Evolutionary conservation across 202 grass and related monocot species (phyloP).

Genomic region (Saccharum hybrid): DNA sequence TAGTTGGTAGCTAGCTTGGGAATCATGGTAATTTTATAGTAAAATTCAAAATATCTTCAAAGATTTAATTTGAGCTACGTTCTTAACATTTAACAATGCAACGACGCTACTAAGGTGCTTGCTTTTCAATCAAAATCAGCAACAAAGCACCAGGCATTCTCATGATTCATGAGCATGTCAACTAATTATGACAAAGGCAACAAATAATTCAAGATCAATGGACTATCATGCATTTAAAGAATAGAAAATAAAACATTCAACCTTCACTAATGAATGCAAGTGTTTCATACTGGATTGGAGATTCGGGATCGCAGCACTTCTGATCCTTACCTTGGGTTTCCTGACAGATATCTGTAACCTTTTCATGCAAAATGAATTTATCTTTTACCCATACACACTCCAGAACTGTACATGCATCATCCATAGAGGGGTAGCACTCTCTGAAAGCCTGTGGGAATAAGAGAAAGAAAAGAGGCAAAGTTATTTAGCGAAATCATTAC

Average conservation of each 20-base stretch:
- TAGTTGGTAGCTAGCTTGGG: not conserved
- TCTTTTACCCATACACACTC: conserved; percentile 82
- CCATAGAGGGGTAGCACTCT: conserved; percentile 69
- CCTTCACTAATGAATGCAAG: conserved; percentile 50
- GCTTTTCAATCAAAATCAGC: not conserved
- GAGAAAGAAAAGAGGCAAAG: not conserved
- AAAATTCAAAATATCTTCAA: not conserved
- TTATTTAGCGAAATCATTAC: conserved; percentile 23
- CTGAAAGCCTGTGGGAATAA: conserved; percentile 62
- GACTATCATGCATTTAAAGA: conserved; percentile 17
- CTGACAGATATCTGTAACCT: conserved; percentile 46
- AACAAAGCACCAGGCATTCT: conserved; percentile 16
- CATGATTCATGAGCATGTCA: conserved; percentile 6
- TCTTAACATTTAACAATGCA: not conserved
- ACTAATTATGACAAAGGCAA: conserved; percentile 1
- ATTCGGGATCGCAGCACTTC: conserved; percentile 35
- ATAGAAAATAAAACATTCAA: conserved; percentile 40
- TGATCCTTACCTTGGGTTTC: conserved; percentile 50
- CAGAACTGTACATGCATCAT: conserved; percentile 51
- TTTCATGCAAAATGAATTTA: conserved; percentile 86
- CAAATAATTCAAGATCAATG: not conserved
- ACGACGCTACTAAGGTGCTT: not conserved
- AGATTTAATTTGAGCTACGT: not conserved
- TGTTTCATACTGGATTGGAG: conserved; percentile 37
- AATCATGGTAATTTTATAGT: not conserved